A percentile compares a stretch with the other conserved stretches of the same genome.
phyloP scores from a whole-genome alignment of 768 basidiomycete genomes.

The Astraeus odoratus region DNA sequence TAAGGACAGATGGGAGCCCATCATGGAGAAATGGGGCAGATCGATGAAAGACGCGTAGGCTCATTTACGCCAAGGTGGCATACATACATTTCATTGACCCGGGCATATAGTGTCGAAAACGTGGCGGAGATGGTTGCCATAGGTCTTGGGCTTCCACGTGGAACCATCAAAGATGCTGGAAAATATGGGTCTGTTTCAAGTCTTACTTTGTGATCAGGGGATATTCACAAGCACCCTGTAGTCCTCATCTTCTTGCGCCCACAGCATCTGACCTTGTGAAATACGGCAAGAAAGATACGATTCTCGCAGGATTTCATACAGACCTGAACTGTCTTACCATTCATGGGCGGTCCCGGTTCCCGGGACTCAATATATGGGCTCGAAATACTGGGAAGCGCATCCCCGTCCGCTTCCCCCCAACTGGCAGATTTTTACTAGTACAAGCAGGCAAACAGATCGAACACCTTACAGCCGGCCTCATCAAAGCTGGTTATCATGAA shows the following conservation, averaged over 20 bases:
- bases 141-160: constrained; percentile 67
- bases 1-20: constrained; percentile 56
- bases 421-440: constrained; percentile 76
- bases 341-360: constrained; percentile 79
- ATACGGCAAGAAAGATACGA: constrained; percentile 72
- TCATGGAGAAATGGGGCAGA: constrained; percentile 81
- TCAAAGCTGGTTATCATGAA: constrained; percentile 93
- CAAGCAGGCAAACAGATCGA: constrained; percentile 97
- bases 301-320: constrained; percentile 90
- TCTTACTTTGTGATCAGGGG: not conserved
- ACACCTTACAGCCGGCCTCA: constrained; percentile 73
- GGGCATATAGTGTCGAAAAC: constrained; percentile 58
- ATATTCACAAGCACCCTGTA: constrained; percentile 17
- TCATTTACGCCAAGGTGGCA: not conserved
- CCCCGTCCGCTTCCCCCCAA: constrained; percentile 76
- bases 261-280: constrained; percentile 86
- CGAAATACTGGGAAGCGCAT: constrained; percentile 90
- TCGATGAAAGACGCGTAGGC: constrained; percentile 84
- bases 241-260: constrained; percentile 86
- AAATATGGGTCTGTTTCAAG: constrained; percentile 66
- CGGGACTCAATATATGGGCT: constrained; percentile 91
- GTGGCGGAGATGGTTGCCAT: constrained; percentile 85
- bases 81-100: not conserved
- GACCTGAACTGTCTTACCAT: constrained; percentile 95
- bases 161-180: constrained; percentile 74